Percentiles rank a stretch among this genome's conserved stretches.
Conservation (phyloP, 768 basidiomycete species). For the Boletus pseudo-olivaceus region DNA sequence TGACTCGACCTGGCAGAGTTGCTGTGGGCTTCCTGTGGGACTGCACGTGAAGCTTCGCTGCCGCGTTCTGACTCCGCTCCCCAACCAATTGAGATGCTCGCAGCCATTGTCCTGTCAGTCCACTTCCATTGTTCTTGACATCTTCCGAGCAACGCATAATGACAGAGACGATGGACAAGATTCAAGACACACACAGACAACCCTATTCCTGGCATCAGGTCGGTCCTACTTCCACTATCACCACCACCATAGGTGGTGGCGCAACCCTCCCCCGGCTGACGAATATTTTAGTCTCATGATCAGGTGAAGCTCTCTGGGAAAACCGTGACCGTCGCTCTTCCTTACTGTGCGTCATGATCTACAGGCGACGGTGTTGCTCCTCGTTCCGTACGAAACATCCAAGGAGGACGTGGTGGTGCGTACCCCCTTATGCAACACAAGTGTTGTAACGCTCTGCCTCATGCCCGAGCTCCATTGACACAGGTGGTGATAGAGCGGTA, state of each 20-base stretch:
- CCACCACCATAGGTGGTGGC: constrained; percentile 14
- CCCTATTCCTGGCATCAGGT: constrained; percentile 89
- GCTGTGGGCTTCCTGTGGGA: constrained; percentile 7
- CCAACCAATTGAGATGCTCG: constrained; percentile 23
- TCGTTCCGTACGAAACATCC: constrained; percentile 67
- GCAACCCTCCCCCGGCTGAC: constrained; percentile 15
- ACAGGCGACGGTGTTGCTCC: constrained; percentile 73
- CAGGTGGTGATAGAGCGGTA: constrained; percentile 74
- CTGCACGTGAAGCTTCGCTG: constrained; percentile 25
- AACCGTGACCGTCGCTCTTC: constrained; percentile 11
- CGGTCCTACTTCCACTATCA: constrained; percentile 20
- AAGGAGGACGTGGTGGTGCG: constrained; percentile 70
- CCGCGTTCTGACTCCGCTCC: constrained; percentile 35
- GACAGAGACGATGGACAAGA: constrained; percentile 24
- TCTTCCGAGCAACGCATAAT: constrained; percentile 12
- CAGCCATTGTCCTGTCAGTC: constrained; percentile 7
- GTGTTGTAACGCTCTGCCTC: neutral
- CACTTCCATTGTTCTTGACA: constrained; percentile 10
- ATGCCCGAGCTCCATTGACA: neutral
- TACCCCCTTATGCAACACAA: neutral
- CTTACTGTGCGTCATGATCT: constrained; percentile 16
- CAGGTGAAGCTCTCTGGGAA: constrained; percentile 45
- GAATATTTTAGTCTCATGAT: constrained; percentile 67
- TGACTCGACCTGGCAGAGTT: neutral
- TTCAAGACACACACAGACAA: constrained; percentile 31